phyloP scores from a whole-genome alignment of 208 protist genomes.

The Herpetomonas muscarum region DNA sequence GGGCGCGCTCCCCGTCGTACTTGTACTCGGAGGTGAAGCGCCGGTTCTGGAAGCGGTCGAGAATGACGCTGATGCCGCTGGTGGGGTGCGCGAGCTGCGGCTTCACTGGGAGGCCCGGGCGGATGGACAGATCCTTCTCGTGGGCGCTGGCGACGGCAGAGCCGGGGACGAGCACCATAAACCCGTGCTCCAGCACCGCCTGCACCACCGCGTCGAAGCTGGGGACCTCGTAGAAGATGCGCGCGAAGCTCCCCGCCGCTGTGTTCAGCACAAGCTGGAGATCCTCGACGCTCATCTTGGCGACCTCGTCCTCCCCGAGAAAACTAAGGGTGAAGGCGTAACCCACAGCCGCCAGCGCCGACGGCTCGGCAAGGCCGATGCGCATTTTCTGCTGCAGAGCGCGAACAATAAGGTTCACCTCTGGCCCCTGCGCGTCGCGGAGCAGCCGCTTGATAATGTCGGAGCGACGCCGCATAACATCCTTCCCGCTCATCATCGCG shows the following conservation, averaged over 20 bases:
- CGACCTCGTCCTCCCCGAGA: constrained; percentile 30
- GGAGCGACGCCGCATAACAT: constrained; percentile 83
- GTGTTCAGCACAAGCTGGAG: constrained; percentile 69
- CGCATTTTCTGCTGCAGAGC: constrained; percentile 97
- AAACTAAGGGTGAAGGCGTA: constrained; percentile 90
- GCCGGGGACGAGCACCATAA: constrained; percentile 64
- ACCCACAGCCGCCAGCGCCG: constrained; percentile 93
- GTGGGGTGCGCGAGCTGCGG: constrained; percentile 99
- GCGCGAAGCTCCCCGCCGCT: constrained; percentile 45
- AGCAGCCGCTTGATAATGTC: constrained; percentile 94
- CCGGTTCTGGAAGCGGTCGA: constrained; percentile 76
- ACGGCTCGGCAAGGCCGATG: constrained; percentile 96
- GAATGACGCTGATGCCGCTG: constrained; percentile 88
- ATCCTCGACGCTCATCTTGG: constrained; percentile 35
- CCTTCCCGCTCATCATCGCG: constrained; percentile 88
- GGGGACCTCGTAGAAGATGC: constrained; percentile 81
- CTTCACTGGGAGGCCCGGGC: constrained; percentile 94
- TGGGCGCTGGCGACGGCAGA: constrained; percentile 32
- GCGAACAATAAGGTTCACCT: constrained; percentile 95
- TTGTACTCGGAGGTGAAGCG: constrained; percentile 99
- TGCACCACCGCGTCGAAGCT: constrained; percentile 77
- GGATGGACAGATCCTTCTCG: constrained; percentile 60
- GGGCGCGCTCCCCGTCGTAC: constrained; percentile 99
- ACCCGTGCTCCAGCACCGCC: constrained; percentile 66
- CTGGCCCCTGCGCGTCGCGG: constrained; percentile 82